Evolutionary conservation across 306 rosid species (phyloP).

Genomic region (Morella rubra): DNA sequence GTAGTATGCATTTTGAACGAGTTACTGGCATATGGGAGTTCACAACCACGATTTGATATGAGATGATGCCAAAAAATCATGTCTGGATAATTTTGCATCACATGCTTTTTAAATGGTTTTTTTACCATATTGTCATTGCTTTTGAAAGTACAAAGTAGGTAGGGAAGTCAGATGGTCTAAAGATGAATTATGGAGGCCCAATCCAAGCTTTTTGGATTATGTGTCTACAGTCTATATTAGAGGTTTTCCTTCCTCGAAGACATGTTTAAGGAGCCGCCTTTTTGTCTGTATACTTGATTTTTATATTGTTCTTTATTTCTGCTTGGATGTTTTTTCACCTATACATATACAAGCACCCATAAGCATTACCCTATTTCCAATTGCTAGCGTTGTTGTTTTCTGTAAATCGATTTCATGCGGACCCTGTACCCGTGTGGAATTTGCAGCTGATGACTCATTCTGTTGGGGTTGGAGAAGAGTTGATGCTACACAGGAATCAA

Average conservation of each 20-base stretch:
- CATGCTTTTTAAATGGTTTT: too few relatives aligned
- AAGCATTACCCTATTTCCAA: not conserved
- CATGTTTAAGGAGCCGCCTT: too few relatives aligned
- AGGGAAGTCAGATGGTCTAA: not conserved
- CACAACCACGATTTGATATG: too few relatives aligned
- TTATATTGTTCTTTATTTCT: not conserved
- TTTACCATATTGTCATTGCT: not conserved
- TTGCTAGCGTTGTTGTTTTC: not conserved
- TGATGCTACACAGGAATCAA: constrained; percentile 46
- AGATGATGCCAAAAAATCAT: too few relatives aligned
- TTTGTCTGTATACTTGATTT: not conserved
- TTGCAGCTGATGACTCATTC: constrained; percentile 42
- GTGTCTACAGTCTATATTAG: too few relatives aligned
- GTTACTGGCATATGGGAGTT: not conserved
- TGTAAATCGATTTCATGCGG: not conserved
- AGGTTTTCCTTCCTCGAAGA: too few relatives aligned
- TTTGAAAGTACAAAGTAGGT: not conserved
- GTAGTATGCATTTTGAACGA: not conserved
- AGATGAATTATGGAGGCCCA: not conserved
- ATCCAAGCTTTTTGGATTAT: not conserved
- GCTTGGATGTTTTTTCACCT: not conserved
- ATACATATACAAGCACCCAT: not conserved
- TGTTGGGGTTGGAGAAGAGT: constrained; percentile 43
- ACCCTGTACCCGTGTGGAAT: constrained; percentile 13
- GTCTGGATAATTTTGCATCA: too few relatives aligned